Percentiles rank a stretch among this genome's conserved stretches.
Conservation (phyloP, 75 land plant genomes). For the Cunninghamia lanceolata region DNA sequence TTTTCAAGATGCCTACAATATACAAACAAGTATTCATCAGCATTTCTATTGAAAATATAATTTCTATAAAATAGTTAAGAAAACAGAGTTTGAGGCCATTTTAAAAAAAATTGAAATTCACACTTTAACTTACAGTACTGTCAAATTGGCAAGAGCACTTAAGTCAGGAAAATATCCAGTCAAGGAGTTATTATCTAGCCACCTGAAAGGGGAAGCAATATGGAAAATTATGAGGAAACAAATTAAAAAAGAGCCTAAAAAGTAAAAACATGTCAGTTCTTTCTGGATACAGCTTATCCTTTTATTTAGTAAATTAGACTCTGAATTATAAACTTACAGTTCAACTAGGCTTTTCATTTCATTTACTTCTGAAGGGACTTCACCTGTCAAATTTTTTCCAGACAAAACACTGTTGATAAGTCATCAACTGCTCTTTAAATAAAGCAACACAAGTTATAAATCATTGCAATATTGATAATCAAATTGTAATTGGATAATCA, state of each 20-base stretch:
- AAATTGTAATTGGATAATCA: background rate
- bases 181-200: slow-evolving; percentile 52
- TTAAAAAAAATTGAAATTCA: background rate
- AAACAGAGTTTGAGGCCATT: background rate
- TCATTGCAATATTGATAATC: background rate
- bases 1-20: slow-evolving; percentile 72
- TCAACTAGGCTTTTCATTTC: slow-evolving; percentile 45
- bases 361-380: slow-evolving; percentile 40
- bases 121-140: slow-evolving; percentile 37
- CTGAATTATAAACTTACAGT: slow-evolving; percentile 35
- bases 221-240: background rate
- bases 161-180: slow-evolving; percentile 64
- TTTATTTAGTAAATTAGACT: background rate
- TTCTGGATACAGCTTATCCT: background rate
- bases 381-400: slow-evolving; percentile 41
- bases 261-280: background rate
- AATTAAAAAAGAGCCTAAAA: background rate
- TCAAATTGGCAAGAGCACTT: slow-evolving; percentile 40
- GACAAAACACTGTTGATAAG: slow-evolving; percentile 37
- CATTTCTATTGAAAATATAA: too few species aligned
- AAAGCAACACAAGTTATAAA: background rate
- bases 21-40: slow-evolving; percentile 1
- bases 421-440: slow-evolving; percentile 10
- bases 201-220: slow-evolving; percentile 23
- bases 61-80: background rate